Base-by-base conservation (phyloP, 441 rosid species). In the Jatropha podagrica region DNA sequence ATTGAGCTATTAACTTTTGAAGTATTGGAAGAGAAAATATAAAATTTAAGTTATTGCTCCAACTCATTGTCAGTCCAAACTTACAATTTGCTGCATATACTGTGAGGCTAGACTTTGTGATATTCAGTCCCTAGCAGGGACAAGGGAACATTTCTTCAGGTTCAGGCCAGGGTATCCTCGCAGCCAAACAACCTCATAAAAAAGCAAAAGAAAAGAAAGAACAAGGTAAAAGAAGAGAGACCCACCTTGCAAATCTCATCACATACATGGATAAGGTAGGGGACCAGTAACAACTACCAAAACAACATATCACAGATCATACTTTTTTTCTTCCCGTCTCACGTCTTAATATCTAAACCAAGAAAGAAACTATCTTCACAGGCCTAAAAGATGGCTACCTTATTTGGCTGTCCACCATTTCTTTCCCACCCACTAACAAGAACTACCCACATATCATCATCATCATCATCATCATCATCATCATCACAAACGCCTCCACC, bases 371-470 rank as follows among this genome's bases (percentile, higher is more conserved):
- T 48, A 75, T 63, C n/a, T n/a, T n/a, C 51, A 7, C 38, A 14
- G 0, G 15, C 74, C 52, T 41, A 32, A 70, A 80, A 79, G 73
- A 87, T 88, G 95, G 90, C 95, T 23, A 72, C 88, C 41, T 78
- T 87, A 81, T 84, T 87, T 55, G 78, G 86, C n/a, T 83, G 94
- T 26, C 82, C 89, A 20, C 77, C 88, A 27, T 81, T 85, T 77
- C 82, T 90, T 17, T 81, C 92, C 60, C 86, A 80, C 79, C 89
- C 87, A 20, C 46, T 78, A n/a, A 17, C 84, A 52, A 84, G 85
- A 84, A 80, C 78, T 7, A 78, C 52, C 71, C 75, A 65, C 73
- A 54, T 54, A 18, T 76, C 82, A 73, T 81, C 85, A 13, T 83
- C 90, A 2, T 83, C 91, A 1, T 75, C 91, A 1, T 75, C 85